These are phyloP conservation scores for Triangularia setosa DNA, from an alignment of 2,329 filamentous ascomycete species.

Conservation along the genomic window DNA sequence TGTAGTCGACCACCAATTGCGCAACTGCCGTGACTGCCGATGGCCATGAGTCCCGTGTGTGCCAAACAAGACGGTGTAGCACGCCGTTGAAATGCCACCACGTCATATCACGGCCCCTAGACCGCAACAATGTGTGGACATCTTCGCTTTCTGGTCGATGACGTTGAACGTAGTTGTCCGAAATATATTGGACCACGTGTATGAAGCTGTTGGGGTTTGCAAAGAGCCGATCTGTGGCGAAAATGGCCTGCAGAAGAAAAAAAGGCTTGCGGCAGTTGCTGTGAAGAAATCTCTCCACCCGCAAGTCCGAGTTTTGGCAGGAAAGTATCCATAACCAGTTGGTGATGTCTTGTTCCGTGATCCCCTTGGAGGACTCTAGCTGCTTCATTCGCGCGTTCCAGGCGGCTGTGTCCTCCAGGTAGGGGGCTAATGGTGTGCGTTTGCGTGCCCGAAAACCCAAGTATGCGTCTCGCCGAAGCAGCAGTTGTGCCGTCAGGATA, in stretches of 20 bases:
- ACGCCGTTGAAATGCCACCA: slow-evolving; percentile 25
- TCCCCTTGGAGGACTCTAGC: slow-evolving; percentile 32
- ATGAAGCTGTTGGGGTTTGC: slow-evolving; percentile 30
- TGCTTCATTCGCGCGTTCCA: slow-evolving; percentile 33
- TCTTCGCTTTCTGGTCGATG: slow-evolving; percentile 18
- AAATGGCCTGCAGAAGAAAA: slow-evolving; percentile 37
- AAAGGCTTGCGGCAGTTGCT: slow-evolving; percentile 35
- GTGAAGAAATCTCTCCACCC: slow-evolving; percentile 35
- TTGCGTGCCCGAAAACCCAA: slow-evolving; percentile 20
- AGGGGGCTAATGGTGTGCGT: slow-evolving; percentile 16
- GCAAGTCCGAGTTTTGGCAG: slow-evolving; percentile 33
- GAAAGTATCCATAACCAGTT: slow-evolving; percentile 42
- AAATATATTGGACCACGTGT: slow-evolving; percentile 33
- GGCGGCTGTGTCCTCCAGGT: slow-evolving; percentile 9
- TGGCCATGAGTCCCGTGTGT: slow-evolving; percentile 31
- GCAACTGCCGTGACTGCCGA: slow-evolving; percentile 29
- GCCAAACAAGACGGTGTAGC: slow-evolving; percentile 28
- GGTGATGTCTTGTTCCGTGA: slow-evolving; percentile 33
- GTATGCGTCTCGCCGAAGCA: slow-evolving; percentile 14
- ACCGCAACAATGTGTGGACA: neutral
- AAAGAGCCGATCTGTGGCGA: slow-evolving; percentile 34
- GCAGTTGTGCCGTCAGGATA: slow-evolving; percentile 16
- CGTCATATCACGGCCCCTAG: slow-evolving; percentile 11
- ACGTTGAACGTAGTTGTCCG: slow-evolving; percentile 24
- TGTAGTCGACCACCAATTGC: slow-evolving; percentile 27